A percentile compares a stretch with the other conserved stretches of the same genome.
These are phyloP conservation scores for Phanerodontia chrysosporium DNA, from an alignment of 768 basidiomycete genomes.

Conservation along the genomic window DNA sequence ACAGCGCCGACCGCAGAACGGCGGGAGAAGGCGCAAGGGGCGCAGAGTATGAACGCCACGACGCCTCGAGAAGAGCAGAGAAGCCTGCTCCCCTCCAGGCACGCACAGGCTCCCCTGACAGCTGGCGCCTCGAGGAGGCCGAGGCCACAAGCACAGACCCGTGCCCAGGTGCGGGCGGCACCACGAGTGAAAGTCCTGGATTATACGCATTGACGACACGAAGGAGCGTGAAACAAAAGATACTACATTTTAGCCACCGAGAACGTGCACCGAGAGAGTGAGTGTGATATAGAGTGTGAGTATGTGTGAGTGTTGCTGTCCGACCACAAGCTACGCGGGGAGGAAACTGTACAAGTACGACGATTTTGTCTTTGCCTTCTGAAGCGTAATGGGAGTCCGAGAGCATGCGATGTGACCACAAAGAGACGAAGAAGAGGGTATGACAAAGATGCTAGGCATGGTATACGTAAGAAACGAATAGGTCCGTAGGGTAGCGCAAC, in stretches of 20 bases:
- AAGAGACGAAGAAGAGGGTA: not conserved
- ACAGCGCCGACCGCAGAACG: no score
- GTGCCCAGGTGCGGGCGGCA: no score
- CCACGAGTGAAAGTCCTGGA: no score
- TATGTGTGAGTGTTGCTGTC: no score
- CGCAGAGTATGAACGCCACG: no score
- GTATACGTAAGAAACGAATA: not conserved
- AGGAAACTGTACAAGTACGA: not conserved
- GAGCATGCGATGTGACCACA: not conserved
- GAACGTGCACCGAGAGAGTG: not conserved
- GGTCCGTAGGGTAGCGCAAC: not conserved
- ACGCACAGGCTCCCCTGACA: no score
- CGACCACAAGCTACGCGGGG: not conserved
- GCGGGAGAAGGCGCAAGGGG: no score
- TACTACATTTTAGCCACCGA: not conserved
- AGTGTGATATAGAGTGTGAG: not conserved
- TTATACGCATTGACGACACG: no score
- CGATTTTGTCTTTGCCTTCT: not conserved
- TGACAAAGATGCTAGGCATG: not conserved
- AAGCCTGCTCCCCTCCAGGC: no score
- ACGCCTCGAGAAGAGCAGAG: no score
- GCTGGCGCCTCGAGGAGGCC: no score
- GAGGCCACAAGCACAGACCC: no score
- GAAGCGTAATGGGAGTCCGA: not conserved
- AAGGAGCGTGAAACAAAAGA: not conserved